A percentile compares a stretch with the other conserved stretches of the same genome.
phyloP scores from a whole-genome alignment of 345 rosid genomes.

The Brassica carinata region DNA sequence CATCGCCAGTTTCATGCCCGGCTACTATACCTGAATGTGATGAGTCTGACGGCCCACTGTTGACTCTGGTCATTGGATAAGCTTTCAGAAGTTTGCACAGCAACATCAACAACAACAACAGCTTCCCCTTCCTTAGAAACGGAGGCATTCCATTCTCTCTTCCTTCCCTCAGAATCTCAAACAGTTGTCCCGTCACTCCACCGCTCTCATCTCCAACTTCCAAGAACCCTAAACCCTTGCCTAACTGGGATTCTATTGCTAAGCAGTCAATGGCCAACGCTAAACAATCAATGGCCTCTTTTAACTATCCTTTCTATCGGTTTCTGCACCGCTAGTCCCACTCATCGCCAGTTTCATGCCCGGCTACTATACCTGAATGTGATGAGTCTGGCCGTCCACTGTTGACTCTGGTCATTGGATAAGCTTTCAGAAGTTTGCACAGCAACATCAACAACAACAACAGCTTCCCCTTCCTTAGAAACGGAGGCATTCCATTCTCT shows the following conservation, averaged over 20 bases:
- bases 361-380: conserved; percentile 85
- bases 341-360: conserved; percentile 83
- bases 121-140: conserved; percentile 61
- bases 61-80: conserved; percentile 98
- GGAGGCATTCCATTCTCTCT: conserved; percentile 75
- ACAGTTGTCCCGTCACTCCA: conserved; percentile 94
- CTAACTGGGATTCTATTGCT: conserved; percentile 83
- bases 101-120: conserved; percentile 37
- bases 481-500: conserved; percentile 74
- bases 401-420: conserved; percentile 99
- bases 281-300: conserved; percentile 56
- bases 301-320: conserved; percentile 75
- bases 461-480: conserved; percentile 62
- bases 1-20: conserved; percentile 78
- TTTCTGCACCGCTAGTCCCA: conserved; percentile 96
- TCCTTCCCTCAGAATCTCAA: conserved; percentile 93
- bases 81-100: conserved; percentile 72
- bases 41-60: conserved; percentile 89
- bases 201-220: conserved; percentile 87
- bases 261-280: conserved; percentile 75
- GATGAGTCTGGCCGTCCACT: conserved; percentile 96
- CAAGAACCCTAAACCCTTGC: conserved; percentile 68
- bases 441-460: too few species aligned
- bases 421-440: conserved; percentile 75
- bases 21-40: conserved; percentile 93